phyloP scores from a whole-genome alignment of 805 yeast genomes.

The Clavispora vitiphila region DNA sequence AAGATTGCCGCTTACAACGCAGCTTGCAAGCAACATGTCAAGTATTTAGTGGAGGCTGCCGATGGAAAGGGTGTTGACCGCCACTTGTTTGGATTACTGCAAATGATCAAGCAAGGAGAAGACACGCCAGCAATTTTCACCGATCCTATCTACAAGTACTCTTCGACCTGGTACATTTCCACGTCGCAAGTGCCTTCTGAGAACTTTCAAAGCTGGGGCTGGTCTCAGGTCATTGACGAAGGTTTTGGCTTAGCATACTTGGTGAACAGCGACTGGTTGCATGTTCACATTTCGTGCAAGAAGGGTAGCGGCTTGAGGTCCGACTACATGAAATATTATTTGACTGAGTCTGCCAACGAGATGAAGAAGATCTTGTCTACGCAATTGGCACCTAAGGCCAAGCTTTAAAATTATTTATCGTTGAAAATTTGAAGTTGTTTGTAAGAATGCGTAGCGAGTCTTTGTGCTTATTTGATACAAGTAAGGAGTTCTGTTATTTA shows the following conservation, averaged over 20 bases:
- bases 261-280: constrained; percentile 79
- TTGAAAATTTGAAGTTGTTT: not conserved
- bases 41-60: constrained; percentile 70
- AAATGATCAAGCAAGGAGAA: constrained; percentile 57
- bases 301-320: constrained; percentile 56
- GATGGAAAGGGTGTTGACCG: constrained; percentile 90
- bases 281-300: constrained; percentile 77
- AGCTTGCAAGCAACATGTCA: constrained; percentile 71
- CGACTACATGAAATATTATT: constrained; percentile 56
- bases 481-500: too few species aligned
- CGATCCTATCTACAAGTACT: constrained; percentile 73
- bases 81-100: constrained; percentile 84
- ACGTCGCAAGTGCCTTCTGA: constrained; percentile 83
- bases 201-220: constrained; percentile 87
- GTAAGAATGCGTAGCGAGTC: too few species aligned
- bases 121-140: constrained; percentile 61
- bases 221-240: constrained; percentile 90
- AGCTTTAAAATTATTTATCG: constrained; percentile 21
- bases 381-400: constrained; percentile 34
- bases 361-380: constrained; percentile 56
- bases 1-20: constrained; percentile 64
- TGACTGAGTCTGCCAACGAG: constrained; percentile 77
- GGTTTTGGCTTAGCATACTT: constrained; percentile 94
- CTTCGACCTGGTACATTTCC: constrained; percentile 80
- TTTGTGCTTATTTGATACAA: too few species aligned